phyloP scores from a whole-genome alignment of 441 rosid species.

The Gossypium schwendimanii region DNA sequence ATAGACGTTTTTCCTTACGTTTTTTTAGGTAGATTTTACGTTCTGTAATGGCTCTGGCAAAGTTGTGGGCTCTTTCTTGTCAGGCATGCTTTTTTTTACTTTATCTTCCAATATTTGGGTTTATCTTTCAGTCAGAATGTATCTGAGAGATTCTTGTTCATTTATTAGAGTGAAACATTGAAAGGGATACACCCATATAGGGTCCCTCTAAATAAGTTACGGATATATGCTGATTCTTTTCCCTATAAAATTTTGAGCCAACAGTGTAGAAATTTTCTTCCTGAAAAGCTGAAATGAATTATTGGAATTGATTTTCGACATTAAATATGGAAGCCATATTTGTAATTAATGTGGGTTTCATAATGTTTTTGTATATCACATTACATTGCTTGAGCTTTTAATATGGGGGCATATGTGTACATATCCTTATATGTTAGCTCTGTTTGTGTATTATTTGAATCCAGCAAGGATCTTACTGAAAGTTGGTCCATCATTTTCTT shows the following conservation, averaged over 20 bases:
- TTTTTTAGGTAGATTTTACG: constrained; percentile 19
- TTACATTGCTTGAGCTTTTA: neutral
- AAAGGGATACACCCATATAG: constrained; percentile 56
- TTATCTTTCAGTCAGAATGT: constrained; percentile 56
- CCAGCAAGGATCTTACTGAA: neutral
- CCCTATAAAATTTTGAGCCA: constrained; percentile 19
- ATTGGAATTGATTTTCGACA: constrained; percentile 1
- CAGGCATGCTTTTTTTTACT: constrained; percentile 18
- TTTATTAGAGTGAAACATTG: constrained; percentile 57
- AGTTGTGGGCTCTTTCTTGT: constrained; percentile 29
- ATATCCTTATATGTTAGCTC: neutral
- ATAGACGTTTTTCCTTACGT: constrained; percentile 24
- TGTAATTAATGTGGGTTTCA: neutral
- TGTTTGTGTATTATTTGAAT: neutral
- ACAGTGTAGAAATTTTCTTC: constrained; percentile 16
- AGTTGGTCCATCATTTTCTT: neutral
- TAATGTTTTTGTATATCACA: neutral
- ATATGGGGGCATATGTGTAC: neutral
- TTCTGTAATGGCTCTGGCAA: constrained; percentile 41
- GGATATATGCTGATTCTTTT: constrained; percentile 33
- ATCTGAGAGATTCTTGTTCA: constrained; percentile 39
- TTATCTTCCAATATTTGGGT: constrained; percentile 29
- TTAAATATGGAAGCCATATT: neutral
- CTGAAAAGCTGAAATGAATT: constrained; percentile 12
- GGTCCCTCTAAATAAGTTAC: constrained; percentile 55